Conservation (phyloP, 1,284 basidiomycete species). For the Pterulicium gracile region DNA sequence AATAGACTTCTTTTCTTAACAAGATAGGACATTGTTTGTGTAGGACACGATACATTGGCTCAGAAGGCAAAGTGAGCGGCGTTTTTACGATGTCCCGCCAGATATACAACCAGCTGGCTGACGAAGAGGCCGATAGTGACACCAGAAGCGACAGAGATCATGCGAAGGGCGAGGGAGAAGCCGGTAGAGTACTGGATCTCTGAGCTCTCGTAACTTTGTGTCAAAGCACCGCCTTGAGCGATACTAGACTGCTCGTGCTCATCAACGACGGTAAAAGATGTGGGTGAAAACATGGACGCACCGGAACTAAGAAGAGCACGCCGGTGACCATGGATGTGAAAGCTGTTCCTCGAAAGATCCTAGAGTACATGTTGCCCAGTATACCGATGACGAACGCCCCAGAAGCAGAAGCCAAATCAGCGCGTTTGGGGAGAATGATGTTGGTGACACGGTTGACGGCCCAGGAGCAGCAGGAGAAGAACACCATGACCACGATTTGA, state of each 20-base stretch:
- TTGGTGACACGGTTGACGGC: constrained; percentile 55
- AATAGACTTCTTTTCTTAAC: not conserved
- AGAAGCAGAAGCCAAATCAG: constrained; percentile 57
- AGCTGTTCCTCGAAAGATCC: constrained; percentile 67
- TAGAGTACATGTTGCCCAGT: constrained; percentile 74
- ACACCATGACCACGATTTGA: constrained; percentile 70
- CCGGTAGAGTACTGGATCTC: constrained; percentile 60
- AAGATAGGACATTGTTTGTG: no score
- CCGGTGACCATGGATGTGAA: constrained; percentile 88
- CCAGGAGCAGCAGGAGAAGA: constrained; percentile 70
- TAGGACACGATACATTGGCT: no score
- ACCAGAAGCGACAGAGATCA: constrained; percentile 83
- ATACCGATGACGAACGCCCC: constrained; percentile 78
- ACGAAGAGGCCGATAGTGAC: constrained; percentile 78
- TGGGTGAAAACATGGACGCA: constrained; percentile 22
- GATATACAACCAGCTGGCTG: constrained; percentile 69
- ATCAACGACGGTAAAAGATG: constrained; percentile 6
- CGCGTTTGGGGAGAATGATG: constrained; percentile 34
- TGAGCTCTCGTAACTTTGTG: constrained; percentile 53
- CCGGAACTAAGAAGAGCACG: constrained; percentile 75
- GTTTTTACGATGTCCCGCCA: constrained; percentile 64
- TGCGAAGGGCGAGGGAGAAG: constrained; percentile 58
- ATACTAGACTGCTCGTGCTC: constrained; percentile 56
- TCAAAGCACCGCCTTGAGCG: constrained; percentile 74
- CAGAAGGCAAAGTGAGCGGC: constrained; percentile 71